Conservation (phyloP, 208 protist species). For the Wallacemonas sp. region DNA sequence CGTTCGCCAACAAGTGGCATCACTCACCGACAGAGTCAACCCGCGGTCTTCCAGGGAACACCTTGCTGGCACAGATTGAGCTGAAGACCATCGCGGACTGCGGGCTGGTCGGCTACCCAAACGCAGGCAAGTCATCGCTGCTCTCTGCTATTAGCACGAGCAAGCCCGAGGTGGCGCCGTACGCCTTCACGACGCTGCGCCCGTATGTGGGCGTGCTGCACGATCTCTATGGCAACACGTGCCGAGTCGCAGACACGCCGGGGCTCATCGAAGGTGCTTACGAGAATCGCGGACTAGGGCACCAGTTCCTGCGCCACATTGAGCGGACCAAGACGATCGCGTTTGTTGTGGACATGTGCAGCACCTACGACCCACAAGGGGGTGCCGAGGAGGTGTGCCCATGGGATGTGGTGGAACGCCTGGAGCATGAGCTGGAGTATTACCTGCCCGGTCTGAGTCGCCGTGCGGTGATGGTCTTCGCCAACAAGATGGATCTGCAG, state of each 20-base stretch:
- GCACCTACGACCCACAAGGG: constrained; percentile 53
- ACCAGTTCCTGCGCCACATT: constrained; percentile 92
- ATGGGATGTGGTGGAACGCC: constrained; percentile 80
- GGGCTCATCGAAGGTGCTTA: constrained; percentile 92
- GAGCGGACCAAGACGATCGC: constrained; percentile 87
- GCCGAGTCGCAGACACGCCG: constrained; percentile 87
- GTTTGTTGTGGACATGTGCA: constrained; percentile 90
- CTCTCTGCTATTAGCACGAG: constrained; percentile 86
- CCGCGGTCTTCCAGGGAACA: constrained; percentile 88
- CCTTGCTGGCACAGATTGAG: constrained; percentile 88
- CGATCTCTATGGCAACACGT: constrained; percentile 83
- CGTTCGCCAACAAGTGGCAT: constrained; percentile 88
- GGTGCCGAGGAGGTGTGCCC: constrained; percentile 45
- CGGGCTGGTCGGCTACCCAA: constrained; percentile 91
- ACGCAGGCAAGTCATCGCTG: constrained; percentile 92
- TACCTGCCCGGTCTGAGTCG: constrained; percentile 74
- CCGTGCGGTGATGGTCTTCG: constrained; percentile 80
- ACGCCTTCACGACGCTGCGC: constrained; percentile 91
- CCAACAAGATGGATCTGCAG: constrained; percentile 92
- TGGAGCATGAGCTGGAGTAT: constrained; percentile 86
- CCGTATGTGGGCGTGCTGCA: constrained; percentile 88
- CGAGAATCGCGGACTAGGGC: constrained; percentile 85
- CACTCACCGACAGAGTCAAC: constrained; percentile 89
- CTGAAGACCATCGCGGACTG: constrained; percentile 92
- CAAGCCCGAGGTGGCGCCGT: constrained; percentile 84